These are phyloP conservation scores for Adenanthera pavonina DNA, from an alignment of 306 rosid species.

Conservation along the genomic window DNA sequence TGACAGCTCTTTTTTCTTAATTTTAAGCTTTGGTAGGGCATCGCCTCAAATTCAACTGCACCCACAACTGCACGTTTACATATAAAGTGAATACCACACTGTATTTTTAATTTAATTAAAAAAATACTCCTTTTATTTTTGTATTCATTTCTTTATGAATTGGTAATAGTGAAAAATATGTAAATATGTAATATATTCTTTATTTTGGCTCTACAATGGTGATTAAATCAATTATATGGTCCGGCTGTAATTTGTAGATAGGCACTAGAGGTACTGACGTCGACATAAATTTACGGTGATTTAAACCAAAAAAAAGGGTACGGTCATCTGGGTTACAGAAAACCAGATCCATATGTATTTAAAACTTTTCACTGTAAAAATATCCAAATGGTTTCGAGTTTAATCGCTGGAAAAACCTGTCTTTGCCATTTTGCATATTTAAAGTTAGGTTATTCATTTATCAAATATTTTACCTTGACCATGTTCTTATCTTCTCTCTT, in stretches of 20 bases:
- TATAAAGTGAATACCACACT: neutral
- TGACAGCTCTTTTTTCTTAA: slow-evolving; percentile 37
- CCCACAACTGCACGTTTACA: slow-evolving; percentile 13
- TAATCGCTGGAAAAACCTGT: neutral
- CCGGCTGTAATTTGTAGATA: neutral
- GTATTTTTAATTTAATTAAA: neutral
- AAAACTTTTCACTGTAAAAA: neutral
- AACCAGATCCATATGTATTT: neutral
- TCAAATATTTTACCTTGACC: neutral
- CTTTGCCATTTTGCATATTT: neutral
- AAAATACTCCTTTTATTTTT: neutral
- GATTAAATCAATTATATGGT: neutral
- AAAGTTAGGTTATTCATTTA: neutral
- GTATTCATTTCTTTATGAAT: neutral
- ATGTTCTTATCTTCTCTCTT: slow-evolving; percentile 9
- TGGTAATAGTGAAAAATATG: too few relatives aligned
- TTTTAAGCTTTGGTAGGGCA: slow-evolving; percentile 41
- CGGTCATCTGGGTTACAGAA: neutral
- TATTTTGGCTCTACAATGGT: neutral
- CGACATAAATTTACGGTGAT: neutral
- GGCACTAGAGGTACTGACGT: neutral
- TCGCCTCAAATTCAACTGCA: slow-evolving; percentile 16
- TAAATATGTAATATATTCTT: neutral
- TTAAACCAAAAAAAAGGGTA: neutral
- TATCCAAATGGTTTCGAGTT: neutral